Percentiles rank a stretch among this genome's conserved stretches.
phyloP scores from a whole-genome alignment of 345 rosid genomes.

The Populus pruinosa region DNA sequence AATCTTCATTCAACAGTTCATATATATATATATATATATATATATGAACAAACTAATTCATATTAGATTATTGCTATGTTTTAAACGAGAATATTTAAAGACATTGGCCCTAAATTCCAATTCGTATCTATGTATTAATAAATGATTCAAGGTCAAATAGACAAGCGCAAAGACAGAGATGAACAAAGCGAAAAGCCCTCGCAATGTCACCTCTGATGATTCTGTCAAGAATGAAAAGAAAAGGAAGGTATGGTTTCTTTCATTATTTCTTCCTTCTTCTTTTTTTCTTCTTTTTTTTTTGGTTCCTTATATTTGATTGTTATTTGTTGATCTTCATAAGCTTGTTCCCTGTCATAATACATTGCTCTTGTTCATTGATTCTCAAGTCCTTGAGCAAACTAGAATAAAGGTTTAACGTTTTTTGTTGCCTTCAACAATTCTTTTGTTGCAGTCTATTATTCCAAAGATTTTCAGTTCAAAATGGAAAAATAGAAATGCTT shows the following conservation, averaged over 20 bases:
- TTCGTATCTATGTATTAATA: slow-evolving; percentile 8
- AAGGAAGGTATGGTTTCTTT: slow-evolving; percentile 53
- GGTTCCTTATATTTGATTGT: too few species aligned
- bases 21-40: too few species aligned
- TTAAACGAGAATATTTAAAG: background rate
- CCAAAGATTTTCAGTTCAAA: slow-evolving; percentile 72
- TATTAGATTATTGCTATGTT: background rate
- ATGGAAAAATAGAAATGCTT: slow-evolving; percentile 35
- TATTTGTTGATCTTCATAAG: background rate
- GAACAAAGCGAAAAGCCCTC: slow-evolving; percentile 30
- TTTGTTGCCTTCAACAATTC: background rate
- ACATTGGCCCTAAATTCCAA: background rate
- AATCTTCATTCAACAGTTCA: background rate
- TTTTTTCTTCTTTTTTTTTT: background rate
- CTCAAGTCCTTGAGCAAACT: background rate
- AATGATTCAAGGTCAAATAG: slow-evolving; percentile 26
- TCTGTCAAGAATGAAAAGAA: slow-evolving; percentile 60
- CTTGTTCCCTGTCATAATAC: background rate
- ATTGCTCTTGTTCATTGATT: background rate
- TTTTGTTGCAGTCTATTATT: slow-evolving; percentile 40
- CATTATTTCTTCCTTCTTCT: background rate
- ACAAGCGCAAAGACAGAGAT: slow-evolving; percentile 20
- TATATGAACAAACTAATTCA: background rate
- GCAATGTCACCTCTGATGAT: slow-evolving; percentile 23
- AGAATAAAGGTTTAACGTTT: background rate